Base-by-base conservation (phyloP, 306 rosid genomes). In the Prunus davidiana region DNA sequence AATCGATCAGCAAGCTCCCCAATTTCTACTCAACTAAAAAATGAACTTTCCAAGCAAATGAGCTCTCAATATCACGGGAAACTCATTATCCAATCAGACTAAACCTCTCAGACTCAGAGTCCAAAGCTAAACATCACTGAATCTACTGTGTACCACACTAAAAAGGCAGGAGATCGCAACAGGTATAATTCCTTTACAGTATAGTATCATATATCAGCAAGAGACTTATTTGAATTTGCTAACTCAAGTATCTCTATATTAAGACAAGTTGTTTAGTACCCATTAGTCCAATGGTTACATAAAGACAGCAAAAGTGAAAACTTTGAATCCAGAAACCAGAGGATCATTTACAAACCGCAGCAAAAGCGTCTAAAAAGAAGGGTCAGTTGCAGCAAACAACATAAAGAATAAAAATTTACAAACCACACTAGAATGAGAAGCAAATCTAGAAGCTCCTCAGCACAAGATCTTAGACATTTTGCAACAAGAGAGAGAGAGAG, bases 391-490 rank as follows among this genome's bases (percentile, higher is more conserved):
- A 71, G 47, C 63, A 50, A 49, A 77, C 34, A 56, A 64, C 61
- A 56, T 15, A 63, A 18, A 71, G 50, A 13, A 9, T 5, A 28
- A 34, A 78, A 22, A 58, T 32, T 67, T 46, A 12, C 47, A 78
- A 63, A 10, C 16, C 73, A 64, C 71, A 57, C 49, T 54, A 55
- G 74, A 28, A 66, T 27, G 13, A 49, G 43, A 69, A 61, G 71
- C 76, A 73, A 83, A 83, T 57, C 72, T 55, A 55, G 41, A 20
- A 72, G 75, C 71, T 30, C 52, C 73, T 47, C 55, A 51, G 51
- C 77, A 75, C 52, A 64, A 84, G 84, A 84, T 81, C 80, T 63
- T 43, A 55, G 54, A 10, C 58, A 50, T 56, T 56, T 52, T 67
- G 67, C 62, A 49, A n/a, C 55, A 12, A 45, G 66, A 64, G 56